Percentiles rank a stretch among this genome's conserved stretches.
These are phyloP conservation scores for Mrakia gelida DNA, from an alignment of 768 basidiomycete genomes.

Conservation along the genomic window DNA sequence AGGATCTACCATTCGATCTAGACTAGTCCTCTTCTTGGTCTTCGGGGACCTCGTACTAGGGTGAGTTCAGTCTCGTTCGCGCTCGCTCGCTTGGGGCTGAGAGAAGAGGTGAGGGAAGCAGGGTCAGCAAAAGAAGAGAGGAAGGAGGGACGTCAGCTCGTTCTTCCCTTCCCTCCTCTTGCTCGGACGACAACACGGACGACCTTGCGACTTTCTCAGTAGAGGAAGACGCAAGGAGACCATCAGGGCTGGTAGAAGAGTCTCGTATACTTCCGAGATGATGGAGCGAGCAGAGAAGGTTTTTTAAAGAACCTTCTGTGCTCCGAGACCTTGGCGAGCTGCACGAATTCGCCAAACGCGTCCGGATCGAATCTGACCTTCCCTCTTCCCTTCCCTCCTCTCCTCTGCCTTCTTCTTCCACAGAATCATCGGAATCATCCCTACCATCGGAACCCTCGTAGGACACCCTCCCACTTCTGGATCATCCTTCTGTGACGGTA, in stretches of 20 bases:
- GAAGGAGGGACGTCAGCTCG: background rate
- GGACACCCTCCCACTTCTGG: background rate
- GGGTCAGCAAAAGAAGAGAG: background rate
- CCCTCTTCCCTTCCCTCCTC: background rate
- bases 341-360: too few species aligned
- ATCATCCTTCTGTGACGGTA: conserved; percentile 18
- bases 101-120: background rate
- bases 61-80: conserved; percentile 6
- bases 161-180: background rate
- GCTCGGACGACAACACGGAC: background rate
- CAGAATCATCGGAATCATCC: conserved; percentile 22
- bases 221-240: too few species aligned
- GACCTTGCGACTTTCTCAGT: too few species aligned
- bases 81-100: too few species aligned
- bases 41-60: conserved; percentile 28
- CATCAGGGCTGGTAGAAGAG: too few species aligned
- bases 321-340: too few species aligned
- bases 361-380: too few species aligned
- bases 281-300: too few species aligned
- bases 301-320: too few species aligned
- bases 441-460: background rate
- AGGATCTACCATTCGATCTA: conserved; percentile 25
- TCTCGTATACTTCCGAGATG: too few species aligned
- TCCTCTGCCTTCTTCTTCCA: background rate
- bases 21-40: conserved; percentile 32